Evolutionary conservation across 2,329 filamentous ascomycete species (phyloP).

Genomic region (Fusarium tricinctum): DNA sequence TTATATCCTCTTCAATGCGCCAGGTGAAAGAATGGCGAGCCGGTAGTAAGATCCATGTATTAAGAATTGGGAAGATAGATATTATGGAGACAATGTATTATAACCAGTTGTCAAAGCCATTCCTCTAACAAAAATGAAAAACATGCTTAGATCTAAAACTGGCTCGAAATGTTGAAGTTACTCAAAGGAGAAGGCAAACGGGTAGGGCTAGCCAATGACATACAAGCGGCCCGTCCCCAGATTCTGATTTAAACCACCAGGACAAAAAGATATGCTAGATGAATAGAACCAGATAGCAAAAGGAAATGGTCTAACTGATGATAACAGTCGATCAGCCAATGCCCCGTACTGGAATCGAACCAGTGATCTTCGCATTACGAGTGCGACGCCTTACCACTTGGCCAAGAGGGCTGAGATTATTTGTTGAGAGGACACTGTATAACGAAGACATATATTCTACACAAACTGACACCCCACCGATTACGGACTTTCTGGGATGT

Average conservation of each 20-base stretch:
- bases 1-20: background rate
- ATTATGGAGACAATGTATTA: no score
- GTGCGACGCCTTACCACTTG: constrained; percentile 48
- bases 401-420: constrained; percentile 40
- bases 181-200: background rate
- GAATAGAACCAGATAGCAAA: background rate
- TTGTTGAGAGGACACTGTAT: background rate
- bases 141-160: background rate
- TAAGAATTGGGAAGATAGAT: no score
- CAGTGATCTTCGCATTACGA: constrained; percentile 46
- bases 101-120: no score
- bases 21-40: background rate
- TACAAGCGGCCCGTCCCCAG: constrained; percentile 6
- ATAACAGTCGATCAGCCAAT: constrained; percentile 11
- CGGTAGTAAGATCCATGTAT: background rate
- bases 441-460: background rate
- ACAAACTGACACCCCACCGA: no score
- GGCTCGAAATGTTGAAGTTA: background rate
- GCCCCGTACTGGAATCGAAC: constrained; percentile 43
- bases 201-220: constrained; percentile 4
- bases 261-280: background rate
- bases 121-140: no score
- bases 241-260: background rate
- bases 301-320: constrained; percentile 18
- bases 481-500: no score